Evolutionary conservation across 495 filamentous ascomycete species (phyloP), one percentile per base, ranked within the genome.

Genomic region (Pyrenula aspistea): DNA sequence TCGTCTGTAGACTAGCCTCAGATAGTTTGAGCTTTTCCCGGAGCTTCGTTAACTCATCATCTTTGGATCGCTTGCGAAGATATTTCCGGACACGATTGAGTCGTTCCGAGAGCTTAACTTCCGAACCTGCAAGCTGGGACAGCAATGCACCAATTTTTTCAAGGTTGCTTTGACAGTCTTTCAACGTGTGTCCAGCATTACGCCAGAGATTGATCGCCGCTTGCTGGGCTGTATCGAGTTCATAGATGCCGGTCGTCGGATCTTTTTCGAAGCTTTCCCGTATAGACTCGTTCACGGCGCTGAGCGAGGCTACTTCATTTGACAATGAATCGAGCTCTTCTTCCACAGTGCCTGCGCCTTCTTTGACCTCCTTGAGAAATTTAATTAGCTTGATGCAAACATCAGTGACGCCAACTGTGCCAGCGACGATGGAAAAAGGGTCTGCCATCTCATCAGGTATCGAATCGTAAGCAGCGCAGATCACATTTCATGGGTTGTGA

Each of bases 381-480:
- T 47, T 53, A 11, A 52, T 54, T 25, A 63, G 49, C 10, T 59
- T 55, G 19, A 54, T 55, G 25, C 56, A 59, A 22, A 63, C 60
- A 56, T 63, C 61, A 24, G 56, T 49, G 23, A 61, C 2, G 22
- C 59, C 56, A 24, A 55, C 56, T 19, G 61, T 55, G 15, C 59
- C 61, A n/a, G 53, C 53, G 54, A 60, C 21, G 25, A 62, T 56
- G 19, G 62, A 64, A 51, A 62, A 64, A 4, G 60, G 60, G 55
- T 64, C 62, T 42, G 31, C 31, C 31, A 42, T 42, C 31, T 42
- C 31, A 42, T 4, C 8, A 4, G 15, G 31, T 8, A 42, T 42
- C 31, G 15, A 15, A 42, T 42, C 31, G 8, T 42, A 8, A 15
- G 31, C 31, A 8, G 31, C 31, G 4, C 15, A 42, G 31, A 15